phyloP scores from a whole-genome alignment of 139 green algal species.

The Chlorella sp. region DNA sequence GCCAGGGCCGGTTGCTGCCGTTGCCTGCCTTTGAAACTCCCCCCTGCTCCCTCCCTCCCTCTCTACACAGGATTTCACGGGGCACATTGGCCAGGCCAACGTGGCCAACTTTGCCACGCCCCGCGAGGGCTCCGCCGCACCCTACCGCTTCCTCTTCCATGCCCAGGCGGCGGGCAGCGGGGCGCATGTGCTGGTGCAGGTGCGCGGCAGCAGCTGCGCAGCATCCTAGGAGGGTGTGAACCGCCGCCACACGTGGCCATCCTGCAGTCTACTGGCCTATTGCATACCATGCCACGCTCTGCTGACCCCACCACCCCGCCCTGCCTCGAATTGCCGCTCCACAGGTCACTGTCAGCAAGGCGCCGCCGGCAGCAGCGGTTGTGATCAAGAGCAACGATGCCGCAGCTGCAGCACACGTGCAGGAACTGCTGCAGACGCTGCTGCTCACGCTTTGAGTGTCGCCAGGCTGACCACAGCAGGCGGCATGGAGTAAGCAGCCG shows the following conservation, averaged over 20 bases:
- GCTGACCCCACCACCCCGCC: too few species aligned
- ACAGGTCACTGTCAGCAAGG: conserved; percentile 27
- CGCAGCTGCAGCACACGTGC: conserved; percentile 17
- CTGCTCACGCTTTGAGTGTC: conserved; percentile 36
- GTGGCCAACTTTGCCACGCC: conserved; percentile 41
- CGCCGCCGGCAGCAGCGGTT: not conserved
- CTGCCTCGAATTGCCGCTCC: too few species aligned
- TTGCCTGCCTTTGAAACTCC: too few species aligned
- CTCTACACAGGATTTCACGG: conserved; percentile 40
- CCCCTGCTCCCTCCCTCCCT: not conserved
- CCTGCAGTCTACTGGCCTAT: too few species aligned
- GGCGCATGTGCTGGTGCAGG: conserved; percentile 26
- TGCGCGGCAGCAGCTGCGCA: not conserved
- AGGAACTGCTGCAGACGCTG: conserved; percentile 40
- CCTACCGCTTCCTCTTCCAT: conserved; percentile 45
- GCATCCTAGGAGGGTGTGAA: too few species aligned
- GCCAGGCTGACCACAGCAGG: too few species aligned
- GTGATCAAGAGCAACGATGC: conserved; percentile 24
- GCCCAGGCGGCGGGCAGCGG: conserved; percentile 25
- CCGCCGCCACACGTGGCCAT: too few species aligned
- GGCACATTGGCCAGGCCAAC: conserved; percentile 49
- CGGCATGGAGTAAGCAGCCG: too few species aligned
- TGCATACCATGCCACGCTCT: too few species aligned
- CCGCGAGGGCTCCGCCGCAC: conserved; percentile 18
- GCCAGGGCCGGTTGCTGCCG: too few species aligned